These are phyloP conservation scores for Areca catechu DNA, from an alignment of 176 grass and related monocot genomes.

Conservation along the genomic window DNA sequence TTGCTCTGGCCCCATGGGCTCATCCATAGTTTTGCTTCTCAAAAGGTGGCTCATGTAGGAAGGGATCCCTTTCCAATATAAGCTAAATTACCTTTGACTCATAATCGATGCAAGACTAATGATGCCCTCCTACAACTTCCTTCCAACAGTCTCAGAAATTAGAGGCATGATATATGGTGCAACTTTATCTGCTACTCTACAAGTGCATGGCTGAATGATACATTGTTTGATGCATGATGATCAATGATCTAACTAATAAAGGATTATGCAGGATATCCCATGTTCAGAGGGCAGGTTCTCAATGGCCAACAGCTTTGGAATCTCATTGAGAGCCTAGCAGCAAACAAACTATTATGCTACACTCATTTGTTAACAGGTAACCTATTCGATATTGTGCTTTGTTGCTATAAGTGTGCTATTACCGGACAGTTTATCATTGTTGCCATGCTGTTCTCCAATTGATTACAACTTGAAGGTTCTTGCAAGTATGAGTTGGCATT, in stretches of 20 bases:
- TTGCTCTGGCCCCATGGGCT: too few species aligned
- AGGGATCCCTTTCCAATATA: too few species aligned
- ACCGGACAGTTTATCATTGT: neutral
- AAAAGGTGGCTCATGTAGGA: too few species aligned
- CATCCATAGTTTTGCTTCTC: too few species aligned
- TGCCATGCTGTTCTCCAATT: too few species aligned
- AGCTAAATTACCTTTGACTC: too few species aligned
- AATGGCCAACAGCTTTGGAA: slow-evolving; percentile 70
- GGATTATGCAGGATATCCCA: slow-evolving; percentile 70
- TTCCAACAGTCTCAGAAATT: slow-evolving; percentile 20
- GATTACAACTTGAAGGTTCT: too few species aligned
- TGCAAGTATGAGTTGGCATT: too few species aligned
- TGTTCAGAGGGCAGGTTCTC: too few species aligned
- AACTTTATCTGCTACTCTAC: slow-evolving; percentile 13
- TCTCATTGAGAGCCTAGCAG: slow-evolving; percentile 72
- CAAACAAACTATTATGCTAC: slow-evolving; percentile 78
- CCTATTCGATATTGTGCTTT: neutral
- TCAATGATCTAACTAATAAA: slow-evolving; percentile 2
- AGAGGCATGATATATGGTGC: slow-evolving; percentile 4
- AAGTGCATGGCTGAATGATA: slow-evolving; percentile 2
- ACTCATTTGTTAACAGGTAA: slow-evolving; percentile 97
- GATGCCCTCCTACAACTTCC: too few species aligned
- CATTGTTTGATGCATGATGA: neutral
- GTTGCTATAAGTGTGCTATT: slow-evolving; percentile 1
- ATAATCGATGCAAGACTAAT: too few species aligned